These are phyloP conservation scores for Fragaria iinumae DNA, from an alignment of 306 rosid species.

Conservation along the genomic window DNA sequence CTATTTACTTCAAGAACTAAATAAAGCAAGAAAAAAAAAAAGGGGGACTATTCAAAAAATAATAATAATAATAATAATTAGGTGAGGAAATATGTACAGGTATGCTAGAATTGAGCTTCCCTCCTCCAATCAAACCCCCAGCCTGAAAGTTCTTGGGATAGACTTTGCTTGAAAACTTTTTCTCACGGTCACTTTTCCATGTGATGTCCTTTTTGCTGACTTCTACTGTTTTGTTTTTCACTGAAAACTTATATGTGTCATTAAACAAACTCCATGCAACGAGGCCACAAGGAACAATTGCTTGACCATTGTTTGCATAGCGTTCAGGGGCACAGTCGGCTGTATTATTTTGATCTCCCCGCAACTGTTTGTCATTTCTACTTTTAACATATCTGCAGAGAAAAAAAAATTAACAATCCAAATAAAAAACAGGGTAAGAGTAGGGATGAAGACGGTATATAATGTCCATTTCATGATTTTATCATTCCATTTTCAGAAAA, in stretches of 20 bases:
- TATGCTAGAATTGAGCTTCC: constrained; percentile 56
- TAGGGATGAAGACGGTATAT: not conserved
- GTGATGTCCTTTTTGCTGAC: constrained; percentile 78
- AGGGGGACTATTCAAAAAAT: not conserved
- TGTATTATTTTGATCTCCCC: constrained; percentile 30
- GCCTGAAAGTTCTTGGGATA: constrained; percentile 78
- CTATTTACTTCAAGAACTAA: constrained; percentile 8
- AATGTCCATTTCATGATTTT: not conserved
- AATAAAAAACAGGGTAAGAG: constrained; percentile 14
- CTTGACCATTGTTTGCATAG: constrained; percentile 17
- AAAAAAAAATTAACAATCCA: constrained; percentile 21
- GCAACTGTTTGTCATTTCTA: constrained; percentile 58
- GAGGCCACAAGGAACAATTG: constrained; percentile 89
- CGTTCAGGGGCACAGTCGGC: constrained; percentile 50
- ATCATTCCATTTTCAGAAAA: not conserved
- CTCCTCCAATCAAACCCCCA: constrained; percentile 71
- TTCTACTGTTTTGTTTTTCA: constrained; percentile 38
- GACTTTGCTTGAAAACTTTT: constrained; percentile 57
- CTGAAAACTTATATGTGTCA: constrained; percentile 65
- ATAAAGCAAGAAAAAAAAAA: not conserved
- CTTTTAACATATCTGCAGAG: constrained; percentile 64
- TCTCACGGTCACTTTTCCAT: constrained; percentile 69
- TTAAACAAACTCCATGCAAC: constrained; percentile 90
- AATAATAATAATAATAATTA: not conserved
- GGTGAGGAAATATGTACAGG: constrained; percentile 51